Percentiles rank a stretch among this genome's conserved stretches.
Evolutionary conservation across 768 basidiomycete species (phyloP).

Genomic region (Lyophyllum semitale): DNA sequence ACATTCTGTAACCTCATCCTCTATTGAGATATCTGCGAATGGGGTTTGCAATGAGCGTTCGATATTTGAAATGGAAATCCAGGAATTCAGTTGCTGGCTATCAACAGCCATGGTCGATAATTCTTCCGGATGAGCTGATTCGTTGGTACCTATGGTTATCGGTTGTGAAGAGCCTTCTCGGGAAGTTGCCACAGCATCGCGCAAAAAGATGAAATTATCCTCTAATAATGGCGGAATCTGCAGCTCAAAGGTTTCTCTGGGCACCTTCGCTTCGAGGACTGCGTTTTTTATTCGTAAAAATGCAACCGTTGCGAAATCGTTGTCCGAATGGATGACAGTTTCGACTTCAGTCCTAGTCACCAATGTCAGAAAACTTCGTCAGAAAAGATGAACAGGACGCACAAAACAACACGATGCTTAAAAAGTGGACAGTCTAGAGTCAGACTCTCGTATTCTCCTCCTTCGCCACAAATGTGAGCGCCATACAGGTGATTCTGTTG

Average conservation of each 20-base stretch:
- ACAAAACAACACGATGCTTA: conserved; percentile 75
- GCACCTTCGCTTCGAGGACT: conserved; percentile 55
- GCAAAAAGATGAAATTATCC: conserved; percentile 33
- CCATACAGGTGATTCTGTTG: conserved; percentile 78
- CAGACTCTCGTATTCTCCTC: conserved; percentile 95
- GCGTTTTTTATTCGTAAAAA: conserved; percentile 82
- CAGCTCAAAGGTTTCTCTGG: conserved; percentile 16
- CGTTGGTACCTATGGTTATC: neutral
- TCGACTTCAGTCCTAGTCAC: conserved; percentile 59
- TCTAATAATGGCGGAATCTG: conserved; percentile 57
- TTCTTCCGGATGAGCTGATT: neutral
- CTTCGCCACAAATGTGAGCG: conserved; percentile 94
- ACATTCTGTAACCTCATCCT: conserved; percentile 71
- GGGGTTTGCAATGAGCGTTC: conserved; percentile 24
- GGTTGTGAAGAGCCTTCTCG: neutral
- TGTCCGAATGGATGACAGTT: conserved; percentile 77
- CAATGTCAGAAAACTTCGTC: conserved; percentile 1
- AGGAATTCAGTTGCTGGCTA: conserved; percentile 47
- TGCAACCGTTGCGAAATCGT: conserved; percentile 87
- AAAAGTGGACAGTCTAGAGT: conserved; percentile 91
- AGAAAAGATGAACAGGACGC: conserved; percentile 21
- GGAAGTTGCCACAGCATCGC: conserved; percentile 18
- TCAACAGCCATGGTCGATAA: conserved; percentile 1
- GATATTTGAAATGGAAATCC: conserved; percentile 71
- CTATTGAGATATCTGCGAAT: conserved; percentile 44